Evolutionary conservation across 2,329 filamentous ascomycete genomes (phyloP), one percentile per base, ranked within the genome.

Genomic region (Aspergillus unguis): DNA sequence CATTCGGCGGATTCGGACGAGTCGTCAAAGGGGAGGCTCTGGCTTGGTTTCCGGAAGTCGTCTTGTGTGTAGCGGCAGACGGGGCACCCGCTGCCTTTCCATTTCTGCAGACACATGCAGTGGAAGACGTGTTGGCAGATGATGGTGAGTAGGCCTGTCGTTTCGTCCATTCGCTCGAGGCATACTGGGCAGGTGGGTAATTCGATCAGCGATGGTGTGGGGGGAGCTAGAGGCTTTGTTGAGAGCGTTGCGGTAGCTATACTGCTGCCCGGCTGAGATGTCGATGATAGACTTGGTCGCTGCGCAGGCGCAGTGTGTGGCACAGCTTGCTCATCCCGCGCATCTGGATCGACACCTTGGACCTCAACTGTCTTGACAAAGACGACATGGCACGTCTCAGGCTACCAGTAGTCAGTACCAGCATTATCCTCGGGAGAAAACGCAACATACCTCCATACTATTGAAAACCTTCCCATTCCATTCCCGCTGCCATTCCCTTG

Each of bases 101-200:
- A 99, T 67, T 94, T 97, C 65, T 96, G 89, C 1, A 99, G 79
- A 71, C 94, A 99, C 1, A 87, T 92, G 67, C 94, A 97, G 70
- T 99, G 94, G 67, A 99, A 99, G 47, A 97, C 90, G 65, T 99
- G 94, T 65, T 97, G 92, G 68, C 94, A 99, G 29, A 95, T 86
- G 37, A 97, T 97, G 1, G 94, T 99, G 67, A 99, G 83, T 2
- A 99, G 78, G 0, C 94, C 94, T 0, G 91, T 95, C 0, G 92
- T 96, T 69, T 97, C 92, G 65, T 99, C 94, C 94, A 99, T 99
- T 44, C 92, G 86, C 70, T 99, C 94, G 4, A 99, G 80, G 61
- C 94, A 99, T 7, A 99, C 94, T 0, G 94, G 92, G 59, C 94
- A 99, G 1, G 94, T 97, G 2, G 94, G 94, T 9, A 99, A 77